These are phyloP conservation scores for Trypanosoma rangeli DNA, from an alignment of 208 protist species.

Conservation along the genomic window DNA sequence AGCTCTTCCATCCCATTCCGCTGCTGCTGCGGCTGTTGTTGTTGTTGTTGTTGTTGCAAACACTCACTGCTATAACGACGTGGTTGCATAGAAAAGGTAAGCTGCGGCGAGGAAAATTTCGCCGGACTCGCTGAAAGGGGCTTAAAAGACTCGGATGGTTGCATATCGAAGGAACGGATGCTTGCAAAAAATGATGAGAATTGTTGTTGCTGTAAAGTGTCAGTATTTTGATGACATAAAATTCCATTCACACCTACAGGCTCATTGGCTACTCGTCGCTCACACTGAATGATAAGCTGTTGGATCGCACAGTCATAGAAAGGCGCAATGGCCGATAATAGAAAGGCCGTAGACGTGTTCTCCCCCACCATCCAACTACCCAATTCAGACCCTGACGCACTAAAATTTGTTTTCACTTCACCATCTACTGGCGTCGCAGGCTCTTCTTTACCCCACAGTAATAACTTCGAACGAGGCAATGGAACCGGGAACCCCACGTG, in stretches of 20 bases:
- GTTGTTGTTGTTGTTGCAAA: too few relatives aligned
- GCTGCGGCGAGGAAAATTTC: background rate
- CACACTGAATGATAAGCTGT: conserved; percentile 75
- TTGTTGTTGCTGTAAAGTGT: conserved; percentile 1
- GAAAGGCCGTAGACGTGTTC: background rate
- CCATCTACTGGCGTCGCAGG: conserved; percentile 3
- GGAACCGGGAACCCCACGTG: conserved; percentile 11
- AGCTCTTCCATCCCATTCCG: background rate
- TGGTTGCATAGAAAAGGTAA: background rate
- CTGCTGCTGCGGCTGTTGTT: background rate
- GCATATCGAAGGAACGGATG: conserved; percentile 22
- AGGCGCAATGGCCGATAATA: conserved; percentile 40
- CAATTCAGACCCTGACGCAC: background rate
- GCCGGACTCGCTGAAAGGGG: background rate
- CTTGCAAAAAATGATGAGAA: background rate
- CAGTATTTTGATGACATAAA: background rate
- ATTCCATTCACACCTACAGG: conserved; percentile 14
- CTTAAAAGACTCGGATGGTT: background rate
- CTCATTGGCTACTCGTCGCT: conserved; percentile 59
- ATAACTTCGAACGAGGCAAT: conserved; percentile 10
- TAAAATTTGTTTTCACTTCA: conserved; percentile 1
- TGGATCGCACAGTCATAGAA: conserved; percentile 76
- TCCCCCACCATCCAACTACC: background rate
- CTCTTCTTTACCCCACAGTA: background rate
- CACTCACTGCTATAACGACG: background rate